Evolutionary conservation across 1,284 basidiomycete species (phyloP).

Genomic region (Ganoderma resinaceum): DNA sequence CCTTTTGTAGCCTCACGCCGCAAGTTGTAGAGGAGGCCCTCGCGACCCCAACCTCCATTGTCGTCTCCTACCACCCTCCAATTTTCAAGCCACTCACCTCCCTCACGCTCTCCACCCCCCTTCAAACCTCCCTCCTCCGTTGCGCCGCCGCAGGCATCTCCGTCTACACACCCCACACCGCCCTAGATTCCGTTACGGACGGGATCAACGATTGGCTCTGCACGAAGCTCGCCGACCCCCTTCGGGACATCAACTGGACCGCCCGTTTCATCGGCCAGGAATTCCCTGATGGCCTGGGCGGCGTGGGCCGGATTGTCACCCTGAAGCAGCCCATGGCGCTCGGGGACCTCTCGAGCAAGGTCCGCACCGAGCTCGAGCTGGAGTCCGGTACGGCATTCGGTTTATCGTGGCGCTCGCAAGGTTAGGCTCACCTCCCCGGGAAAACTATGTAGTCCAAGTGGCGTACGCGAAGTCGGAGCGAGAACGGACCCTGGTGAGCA

Average conservation of each 20-base stretch:
- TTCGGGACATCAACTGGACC: conserved; percentile 28
- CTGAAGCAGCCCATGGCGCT: conserved; percentile 65
- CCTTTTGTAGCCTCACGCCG: conserved; percentile 69
- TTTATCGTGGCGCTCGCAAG: neutral
- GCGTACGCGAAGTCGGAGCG: conserved; percentile 54
- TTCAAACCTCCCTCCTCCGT: conserved; percentile 83
- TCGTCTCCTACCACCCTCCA: conserved; percentile 90
- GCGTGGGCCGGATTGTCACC: conserved; percentile 72
- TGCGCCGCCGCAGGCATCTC: conserved; percentile 86
- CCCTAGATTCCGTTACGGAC: conserved; percentile 81
- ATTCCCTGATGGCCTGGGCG: conserved; percentile 48
- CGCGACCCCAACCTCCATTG: conserved; percentile 62
- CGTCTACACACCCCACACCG: conserved; percentile 89
- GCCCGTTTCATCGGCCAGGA: conserved; percentile 31
- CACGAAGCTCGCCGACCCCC: conserved; percentile 29
- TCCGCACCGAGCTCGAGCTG: conserved; percentile 75
- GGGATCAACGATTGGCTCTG: conserved; percentile 89
- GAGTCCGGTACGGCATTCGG: conserved; percentile 49
- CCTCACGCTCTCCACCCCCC: conserved; percentile 78
- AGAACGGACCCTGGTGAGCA: conserved; percentile 41
- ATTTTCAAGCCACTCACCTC: conserved; percentile 87
- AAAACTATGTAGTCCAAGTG: conserved; percentile 70
- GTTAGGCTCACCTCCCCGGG: neutral
- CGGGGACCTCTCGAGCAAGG: conserved; percentile 62
- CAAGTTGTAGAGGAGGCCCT: conserved; percentile 82